Conservation (phyloP, 495 filamentous ascomycete genomes). For the Trichodelitschia bisporula region DNA sequence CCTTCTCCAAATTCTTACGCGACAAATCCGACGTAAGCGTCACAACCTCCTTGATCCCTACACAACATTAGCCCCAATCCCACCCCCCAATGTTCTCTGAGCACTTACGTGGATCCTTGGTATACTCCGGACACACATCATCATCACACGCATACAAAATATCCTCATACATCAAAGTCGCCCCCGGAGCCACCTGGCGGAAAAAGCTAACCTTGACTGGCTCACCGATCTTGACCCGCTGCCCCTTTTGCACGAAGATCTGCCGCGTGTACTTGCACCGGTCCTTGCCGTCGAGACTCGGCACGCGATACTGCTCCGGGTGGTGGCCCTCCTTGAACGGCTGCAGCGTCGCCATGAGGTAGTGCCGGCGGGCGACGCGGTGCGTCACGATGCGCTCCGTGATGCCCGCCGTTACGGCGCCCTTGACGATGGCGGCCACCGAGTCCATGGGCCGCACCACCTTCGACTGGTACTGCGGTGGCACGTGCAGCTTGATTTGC, state of each 20-base stretch:
- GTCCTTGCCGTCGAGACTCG: slow-evolving; percentile 87
- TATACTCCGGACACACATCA: slow-evolving; percentile 94
- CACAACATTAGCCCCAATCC: not conserved
- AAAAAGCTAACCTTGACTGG: slow-evolving; percentile 98
- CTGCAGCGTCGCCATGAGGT: slow-evolving; percentile 96
- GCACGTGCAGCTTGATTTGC: slow-evolving; percentile 59
- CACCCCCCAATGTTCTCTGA: not conserved
- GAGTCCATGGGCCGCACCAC: slow-evolving; percentile 58
- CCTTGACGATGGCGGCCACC: slow-evolving; percentile 54
- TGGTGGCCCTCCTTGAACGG: slow-evolving; percentile 98
- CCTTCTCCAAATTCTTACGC: slow-evolving; percentile 94
- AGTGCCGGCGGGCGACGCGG: slow-evolving; percentile 92
- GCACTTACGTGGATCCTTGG: slow-evolving; percentile 91
- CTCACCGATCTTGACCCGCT: slow-evolving; percentile 95
- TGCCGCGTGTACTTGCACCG: slow-evolving; percentile 97
- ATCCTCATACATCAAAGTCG: slow-evolving; percentile 98
- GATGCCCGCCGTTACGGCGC: slow-evolving; percentile 68
- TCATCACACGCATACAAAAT: slow-evolving; percentile 96
- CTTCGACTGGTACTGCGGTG: slow-evolving; percentile 57
- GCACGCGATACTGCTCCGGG: slow-evolving; percentile 91
- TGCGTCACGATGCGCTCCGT: slow-evolving; percentile 90
- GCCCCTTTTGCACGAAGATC: slow-evolving; percentile 97
- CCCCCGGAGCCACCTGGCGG: slow-evolving; percentile 89
- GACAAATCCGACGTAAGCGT: slow-evolving; percentile 92
- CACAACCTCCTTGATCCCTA: slow-evolving; percentile 97